phyloP scores from a whole-genome alignment of 371 early-diverging fungal species.

The Rhizopus microsporus region DNA sequence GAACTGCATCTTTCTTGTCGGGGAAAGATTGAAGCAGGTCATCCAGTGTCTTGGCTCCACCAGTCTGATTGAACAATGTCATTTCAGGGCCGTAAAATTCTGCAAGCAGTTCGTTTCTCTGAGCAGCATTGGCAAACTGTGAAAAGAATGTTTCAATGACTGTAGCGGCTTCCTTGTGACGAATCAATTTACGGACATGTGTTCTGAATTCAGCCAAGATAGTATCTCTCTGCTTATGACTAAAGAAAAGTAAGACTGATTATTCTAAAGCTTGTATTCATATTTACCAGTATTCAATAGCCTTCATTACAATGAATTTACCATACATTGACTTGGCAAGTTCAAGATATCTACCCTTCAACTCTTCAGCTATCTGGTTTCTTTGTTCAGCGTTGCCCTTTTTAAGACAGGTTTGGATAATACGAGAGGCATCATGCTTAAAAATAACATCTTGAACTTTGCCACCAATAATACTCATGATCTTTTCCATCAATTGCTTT shows the following conservation, averaged over 20 bases:
- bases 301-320: constrained; percentile 83
- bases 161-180: constrained; percentile 79
- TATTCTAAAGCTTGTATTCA: background rate
- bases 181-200: constrained; percentile 76
- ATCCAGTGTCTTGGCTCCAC: constrained; percentile 60
- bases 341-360: constrained; percentile 74
- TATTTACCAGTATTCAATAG: constrained; percentile 80
- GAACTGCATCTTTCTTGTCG: constrained; percentile 73
- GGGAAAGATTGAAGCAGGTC: constrained; percentile 70
- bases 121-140: constrained; percentile 76
- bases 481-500: constrained; percentile 65
- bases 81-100: constrained; percentile 96
- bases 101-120: constrained; percentile 76
- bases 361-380: constrained; percentile 77
- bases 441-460: constrained; percentile 87
- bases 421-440: constrained; percentile 95
- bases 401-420: constrained; percentile 91
- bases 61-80: constrained; percentile 64
- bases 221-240: constrained; percentile 67
- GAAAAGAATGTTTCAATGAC: constrained; percentile 88
- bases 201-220: constrained; percentile 86
- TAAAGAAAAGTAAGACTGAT: constrained; percentile 22
- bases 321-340: constrained; percentile 86
- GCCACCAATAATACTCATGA: constrained; percentile 83
- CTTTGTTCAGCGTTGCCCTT: constrained; percentile 82